A percentile compares a stretch with the other conserved stretches of the same genome.
phyloP scores from a whole-genome alignment of 73 alveolate genomes.

The Paramecium primaurelia region DNA sequence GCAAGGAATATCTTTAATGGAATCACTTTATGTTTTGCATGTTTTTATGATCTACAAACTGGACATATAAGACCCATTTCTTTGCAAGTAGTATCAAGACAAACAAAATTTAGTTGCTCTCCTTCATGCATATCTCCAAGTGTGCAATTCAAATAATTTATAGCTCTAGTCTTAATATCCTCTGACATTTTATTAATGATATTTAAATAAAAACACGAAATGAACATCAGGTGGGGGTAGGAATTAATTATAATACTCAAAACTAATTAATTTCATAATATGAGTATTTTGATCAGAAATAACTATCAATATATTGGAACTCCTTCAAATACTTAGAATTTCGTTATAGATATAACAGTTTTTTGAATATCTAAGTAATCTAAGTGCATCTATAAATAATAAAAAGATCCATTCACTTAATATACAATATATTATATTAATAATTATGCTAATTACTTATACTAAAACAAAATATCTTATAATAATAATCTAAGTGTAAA shows the following conservation, averaged over 20 bases:
- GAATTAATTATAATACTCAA: background rate
- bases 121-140: constrained; percentile 61
- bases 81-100: constrained; percentile 56
- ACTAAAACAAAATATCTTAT: background rate
- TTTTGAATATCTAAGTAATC: no score
- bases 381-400: background rate
- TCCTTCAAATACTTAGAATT: background rate
- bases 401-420: background rate
- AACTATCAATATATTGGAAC: background rate
- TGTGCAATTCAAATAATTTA: constrained; percentile 46
- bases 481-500: no score
- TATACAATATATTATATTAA: no score
- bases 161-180: constrained; percentile 46
- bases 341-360: no score
- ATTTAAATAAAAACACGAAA: background rate
- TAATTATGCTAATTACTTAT: no score
- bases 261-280: background rate
- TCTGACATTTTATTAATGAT: constrained; percentile 42
- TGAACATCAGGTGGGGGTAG: background rate
- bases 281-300: background rate
- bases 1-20: constrained; percentile 56
- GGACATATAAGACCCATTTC: constrained; percentile 60
- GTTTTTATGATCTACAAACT: constrained; percentile 57
- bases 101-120: constrained; percentile 57
- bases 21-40: constrained; percentile 56